Base-by-base conservation (phyloP, 352 stramenopile species). In the Phytophthora rubi region DNA sequence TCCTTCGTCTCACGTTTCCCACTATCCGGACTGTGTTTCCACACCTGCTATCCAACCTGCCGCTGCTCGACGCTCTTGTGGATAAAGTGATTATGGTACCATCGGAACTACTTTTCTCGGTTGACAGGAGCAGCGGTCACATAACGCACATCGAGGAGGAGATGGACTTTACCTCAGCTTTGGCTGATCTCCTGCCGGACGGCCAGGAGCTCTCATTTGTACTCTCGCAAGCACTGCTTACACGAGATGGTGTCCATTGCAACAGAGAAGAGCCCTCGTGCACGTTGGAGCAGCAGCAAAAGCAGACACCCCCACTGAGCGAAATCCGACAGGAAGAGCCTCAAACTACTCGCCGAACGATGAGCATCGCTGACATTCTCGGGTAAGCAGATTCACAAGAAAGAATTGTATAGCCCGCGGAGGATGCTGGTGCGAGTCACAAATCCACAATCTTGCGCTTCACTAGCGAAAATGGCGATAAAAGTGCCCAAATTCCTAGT, bases 61-160 rank as follows among this genome's bases (percentile, higher is more conserved):
- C 47, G 21, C 23, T 65, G 18, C 49, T 51, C 9, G 39, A 58
- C 26, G 15, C 16, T 2, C 35, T 65, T 2, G 59, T 59, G 23
- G 59, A 45, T 6, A 59, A 65, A 51, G 59, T 65, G 47, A 59
- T 65, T 13, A 53, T 53, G 23, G 45, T 65, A 33, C 47, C 59
- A 39, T 65, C 59, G 9, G 32, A 59, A 10, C 56, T 65, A 16
- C 26, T 18, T 28, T 48, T 65, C 13, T 52, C 26, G 15, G 13
- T 65, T 18, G 49, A 59, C 8, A 59, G 48, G 10, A 65, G 33
- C 37, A 59, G 18, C 3, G 21, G 59, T 8, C 51, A n/a, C 26
- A 65, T 65, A 2, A 52, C 33, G 26, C 21, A 15, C 45, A 32
- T 65, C 7, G 28, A 51, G n/a, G 48, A 65, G 35, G 21, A 53